Evolutionary conservation across 129 eudicot genomes (phyloP).

Genomic region (Flaveria linearis): DNA sequence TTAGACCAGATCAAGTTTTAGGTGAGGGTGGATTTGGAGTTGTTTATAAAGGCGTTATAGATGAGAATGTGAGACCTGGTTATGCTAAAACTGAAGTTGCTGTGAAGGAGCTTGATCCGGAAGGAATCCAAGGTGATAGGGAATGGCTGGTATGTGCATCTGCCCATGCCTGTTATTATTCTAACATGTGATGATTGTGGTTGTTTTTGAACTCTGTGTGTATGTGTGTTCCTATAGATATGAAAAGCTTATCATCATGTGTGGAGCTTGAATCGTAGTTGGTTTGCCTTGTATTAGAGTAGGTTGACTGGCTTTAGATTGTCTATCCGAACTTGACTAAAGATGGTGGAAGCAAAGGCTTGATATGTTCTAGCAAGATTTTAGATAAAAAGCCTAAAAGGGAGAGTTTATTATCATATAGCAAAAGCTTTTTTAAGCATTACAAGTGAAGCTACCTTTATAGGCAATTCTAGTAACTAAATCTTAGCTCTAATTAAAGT

Average conservation of each 20-base stretch:
- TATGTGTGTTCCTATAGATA: not conserved
- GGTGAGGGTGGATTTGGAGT: slow-evolving; percentile 99
- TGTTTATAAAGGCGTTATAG: slow-evolving; percentile 88
- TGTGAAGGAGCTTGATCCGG: slow-evolving; percentile 93
- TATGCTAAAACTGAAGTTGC: slow-evolving; percentile 75
- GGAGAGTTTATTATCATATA: too few species aligned
- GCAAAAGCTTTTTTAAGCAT: too few species aligned
- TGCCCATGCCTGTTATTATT: not conserved
- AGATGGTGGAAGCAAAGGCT: too few species aligned
- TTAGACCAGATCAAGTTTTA: slow-evolving; percentile 86
- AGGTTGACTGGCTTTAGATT: not conserved
- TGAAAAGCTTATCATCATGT: not conserved
- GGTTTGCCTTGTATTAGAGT: not conserved
- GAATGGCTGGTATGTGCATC: slow-evolving; percentile 92
- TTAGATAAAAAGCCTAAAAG: too few species aligned
- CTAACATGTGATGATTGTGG: not conserved
- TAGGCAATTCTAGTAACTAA: too few species aligned
- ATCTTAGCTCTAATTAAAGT: too few species aligned
- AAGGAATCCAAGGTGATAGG: slow-evolving; percentile 95
- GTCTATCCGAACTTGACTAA: too few species aligned
- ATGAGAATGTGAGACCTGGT: slow-evolving; percentile 79
- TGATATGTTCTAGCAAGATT: too few species aligned
- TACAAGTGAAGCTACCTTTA: too few species aligned
- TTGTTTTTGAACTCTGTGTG: not conserved
- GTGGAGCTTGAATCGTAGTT: not conserved